Percentiles rank a stretch among this genome's conserved stretches.
Evolutionary conservation across 768 basidiomycete species (phyloP).

Genomic region (Xerocomellus chrysenteron): DNA sequence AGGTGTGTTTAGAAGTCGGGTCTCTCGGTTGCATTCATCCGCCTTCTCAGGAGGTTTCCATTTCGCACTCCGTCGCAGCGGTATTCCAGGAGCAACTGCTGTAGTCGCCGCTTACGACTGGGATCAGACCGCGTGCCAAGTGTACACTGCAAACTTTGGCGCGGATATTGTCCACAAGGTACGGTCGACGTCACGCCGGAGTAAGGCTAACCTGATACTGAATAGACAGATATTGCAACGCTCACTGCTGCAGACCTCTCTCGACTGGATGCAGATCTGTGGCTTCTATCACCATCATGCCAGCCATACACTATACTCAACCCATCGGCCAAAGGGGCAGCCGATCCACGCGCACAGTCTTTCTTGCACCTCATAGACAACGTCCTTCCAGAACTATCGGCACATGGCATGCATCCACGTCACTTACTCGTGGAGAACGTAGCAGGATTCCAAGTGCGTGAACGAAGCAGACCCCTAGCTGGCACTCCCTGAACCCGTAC

Average conservation of each 20-base stretch:
- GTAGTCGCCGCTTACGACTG: constrained; percentile 76
- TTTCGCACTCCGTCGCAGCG: constrained; percentile 57
- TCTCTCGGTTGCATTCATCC: not conserved
- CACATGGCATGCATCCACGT: constrained; percentile 46
- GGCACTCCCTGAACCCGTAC: constrained; percentile 6
- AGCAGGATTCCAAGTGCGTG: constrained; percentile 74
- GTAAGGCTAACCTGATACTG: not conserved
- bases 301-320: constrained; percentile 84
- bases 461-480: not conserved
- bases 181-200: too few relatives aligned
- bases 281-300: constrained; percentile 57
- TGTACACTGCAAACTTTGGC: constrained; percentile 65
- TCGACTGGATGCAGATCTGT: constrained; percentile 1
- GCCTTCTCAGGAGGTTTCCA: constrained; percentile 63
- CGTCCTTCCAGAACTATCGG: constrained; percentile 59
- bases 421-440: constrained; percentile 78
- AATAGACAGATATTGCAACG: constrained; percentile 59
- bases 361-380: constrained; percentile 68
- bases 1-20: constrained; percentile 41
- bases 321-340: constrained; percentile 64
- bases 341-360: constrained; percentile 72
- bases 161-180: constrained; percentile 41
- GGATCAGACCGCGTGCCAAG: constrained; percentile 72
- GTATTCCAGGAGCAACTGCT: constrained; percentile 42
- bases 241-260: constrained; percentile 51